Conservation (phyloP, 176 grass and related monocot species). For the Triticum monococcum region DNA sequence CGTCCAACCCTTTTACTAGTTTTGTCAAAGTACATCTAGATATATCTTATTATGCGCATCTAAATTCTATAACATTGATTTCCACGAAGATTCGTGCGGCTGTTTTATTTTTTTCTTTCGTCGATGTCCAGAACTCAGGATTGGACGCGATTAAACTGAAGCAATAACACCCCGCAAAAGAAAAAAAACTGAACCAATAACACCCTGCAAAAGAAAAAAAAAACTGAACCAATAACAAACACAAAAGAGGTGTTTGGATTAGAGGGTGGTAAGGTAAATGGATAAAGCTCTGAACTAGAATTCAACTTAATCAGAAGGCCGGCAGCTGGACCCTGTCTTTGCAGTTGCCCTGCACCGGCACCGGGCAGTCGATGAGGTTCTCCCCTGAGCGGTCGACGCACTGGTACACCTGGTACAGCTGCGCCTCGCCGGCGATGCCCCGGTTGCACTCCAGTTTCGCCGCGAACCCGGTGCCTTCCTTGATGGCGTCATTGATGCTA, state of each 20-base stretch:
- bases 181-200: not conserved
- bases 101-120: no score
- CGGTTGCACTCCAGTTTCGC: slow-evolving; percentile 63
- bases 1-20: no score
- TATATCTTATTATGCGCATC: no score
- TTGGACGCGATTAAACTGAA: no score
- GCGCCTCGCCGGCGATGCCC: slow-evolving; percentile 29
- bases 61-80: no score
- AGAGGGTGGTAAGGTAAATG: no score
- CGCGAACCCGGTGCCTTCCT: slow-evolving; percentile 16
- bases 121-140: no score
- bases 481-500: slow-evolving; percentile 44
- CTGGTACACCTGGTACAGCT: slow-evolving; percentile 80
- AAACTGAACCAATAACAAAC: no score
- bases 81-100: no score
- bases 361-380: slow-evolving; percentile 59
- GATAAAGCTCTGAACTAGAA: not conserved
- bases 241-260: no score
- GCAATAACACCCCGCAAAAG: not conserved
- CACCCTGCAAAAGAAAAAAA: not conserved
- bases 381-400: slow-evolving; percentile 43
- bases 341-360: slow-evolving; percentile 41
- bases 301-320: slow-evolving; percentile 39
- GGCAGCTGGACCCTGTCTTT: slow-evolving; percentile 46
- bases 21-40: no score